Evolutionary conservation across 257 asterid genomes (phyloP), one percentile per base, ranked within the genome.

Genomic region (Knoxia roxburghii): DNA sequence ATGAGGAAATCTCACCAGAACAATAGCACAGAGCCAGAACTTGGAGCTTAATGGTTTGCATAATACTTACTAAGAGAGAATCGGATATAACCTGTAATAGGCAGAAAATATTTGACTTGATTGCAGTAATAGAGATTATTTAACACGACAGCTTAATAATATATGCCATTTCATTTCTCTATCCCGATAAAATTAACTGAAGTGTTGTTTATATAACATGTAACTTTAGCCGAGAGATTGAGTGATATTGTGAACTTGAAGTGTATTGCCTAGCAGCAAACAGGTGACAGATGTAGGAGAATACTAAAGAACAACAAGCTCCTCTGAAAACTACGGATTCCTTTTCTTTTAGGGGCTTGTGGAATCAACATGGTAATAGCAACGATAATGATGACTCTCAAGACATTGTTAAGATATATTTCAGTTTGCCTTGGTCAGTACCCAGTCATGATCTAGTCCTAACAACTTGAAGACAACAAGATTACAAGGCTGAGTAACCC

Each of bases 21-120:
- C 98, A 89, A 77, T 89, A 88, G 81, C 88, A 85, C 49, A 91
- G 81, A 70, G 90, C 84, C 79, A 91, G 72, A 40, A 65, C 72
- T 76, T 79, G 89, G 83, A 91, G 74, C 58, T 69, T 81, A 80
- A 84, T 77, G 75, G 72, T 75, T 68, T 70, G 80, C 46, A 77
- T 66, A 62, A 91, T 65, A 74, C 73, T 73, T 73, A 57, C 77
- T 54, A 91, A 61, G 29, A 84, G 74, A 53, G 95, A 80, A 79
- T 91, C 90, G 26, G 95, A 83, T 76, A 91, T 78, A 63, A 75
- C 90, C 96, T 89, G 86, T 72, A 67, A 73, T 72, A 54, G 73
- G 68, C 62, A 75, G 74, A 33, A 43, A 68, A 43, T 37, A 66
- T 11, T 32, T 24, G 10, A 18, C n/a, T 9, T 14, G 14, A 58